These are phyloP conservation scores for Diutina sp. DNA, from an alignment of 1,139 yeast species.

Conservation along the genomic window DNA sequence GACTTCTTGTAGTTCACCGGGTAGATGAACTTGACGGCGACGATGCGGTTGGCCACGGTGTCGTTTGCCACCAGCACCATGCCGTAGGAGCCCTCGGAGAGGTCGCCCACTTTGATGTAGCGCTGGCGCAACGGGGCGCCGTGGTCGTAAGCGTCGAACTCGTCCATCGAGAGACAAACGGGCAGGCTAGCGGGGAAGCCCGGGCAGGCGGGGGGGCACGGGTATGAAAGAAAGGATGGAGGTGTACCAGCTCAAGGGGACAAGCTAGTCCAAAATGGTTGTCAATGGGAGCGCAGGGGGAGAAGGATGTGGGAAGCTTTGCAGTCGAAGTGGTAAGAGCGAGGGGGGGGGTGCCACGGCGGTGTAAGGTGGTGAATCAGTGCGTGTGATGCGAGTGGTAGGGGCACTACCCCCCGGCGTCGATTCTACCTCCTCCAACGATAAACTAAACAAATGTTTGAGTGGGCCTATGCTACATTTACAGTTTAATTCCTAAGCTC, in stretches of 20 bases:
- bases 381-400: not conserved
- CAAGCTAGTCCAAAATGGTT: not conserved
- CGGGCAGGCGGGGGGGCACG: no score
- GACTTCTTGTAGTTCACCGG: conserved; percentile 27
- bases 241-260: not conserved
- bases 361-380: not conserved
- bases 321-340: not conserved
- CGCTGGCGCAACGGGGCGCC: conserved; percentile 53
- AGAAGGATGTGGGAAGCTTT: not conserved
- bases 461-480: no score
- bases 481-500: no score
- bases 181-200: not conserved
- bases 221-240: not conserved
- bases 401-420: not conserved
- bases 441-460: no score
- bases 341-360: not conserved
- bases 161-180: conserved; percentile 18
- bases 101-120: conserved; percentile 60
- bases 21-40: conserved; percentile 75
- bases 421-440: not conserved
- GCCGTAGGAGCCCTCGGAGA: conserved; percentile 92
- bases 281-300: not conserved
- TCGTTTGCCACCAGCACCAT: conserved; percentile 82
- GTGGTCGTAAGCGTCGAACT: conserved; percentile 39
- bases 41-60: conserved; percentile 38